Evolutionary conservation across 2,329 filamentous ascomycete species (phyloP).

Genomic region (Trichocomaceae sp.): DNA sequence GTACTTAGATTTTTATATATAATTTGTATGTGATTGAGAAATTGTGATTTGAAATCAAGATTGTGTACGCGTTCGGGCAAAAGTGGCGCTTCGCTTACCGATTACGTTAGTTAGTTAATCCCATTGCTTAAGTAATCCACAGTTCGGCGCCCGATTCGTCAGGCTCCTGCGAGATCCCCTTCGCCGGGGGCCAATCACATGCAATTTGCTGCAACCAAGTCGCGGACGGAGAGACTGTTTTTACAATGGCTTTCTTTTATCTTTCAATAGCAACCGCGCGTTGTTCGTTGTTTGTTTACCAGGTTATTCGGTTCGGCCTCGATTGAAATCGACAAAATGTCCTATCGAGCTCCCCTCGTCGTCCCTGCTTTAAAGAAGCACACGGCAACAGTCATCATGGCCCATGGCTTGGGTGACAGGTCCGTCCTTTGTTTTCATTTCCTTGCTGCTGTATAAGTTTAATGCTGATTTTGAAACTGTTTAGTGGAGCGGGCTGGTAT

Average conservation of each 20-base stretch:
- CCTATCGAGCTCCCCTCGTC: constrained; percentile 53
- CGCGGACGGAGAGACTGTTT: background rate
- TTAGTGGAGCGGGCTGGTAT: constrained; percentile 46
- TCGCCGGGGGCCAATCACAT: constrained; percentile 6
- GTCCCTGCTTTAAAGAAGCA: constrained; percentile 75
- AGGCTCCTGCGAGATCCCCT: background rate
- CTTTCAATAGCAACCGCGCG: background rate
- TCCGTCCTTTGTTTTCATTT: constrained; percentile 27
- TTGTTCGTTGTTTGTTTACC: background rate
- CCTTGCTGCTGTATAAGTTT: background rate
- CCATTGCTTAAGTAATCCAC: background rate
- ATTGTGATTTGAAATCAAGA: too few species aligned
- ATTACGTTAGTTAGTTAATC: background rate
- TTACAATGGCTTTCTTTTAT: background rate
- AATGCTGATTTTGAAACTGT: constrained; percentile 4
- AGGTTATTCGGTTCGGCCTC: background rate
- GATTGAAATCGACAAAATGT: constrained; percentile 29
- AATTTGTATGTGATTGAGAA: too few species aligned
- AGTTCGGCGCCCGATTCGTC: background rate
- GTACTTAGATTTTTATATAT: too few species aligned
- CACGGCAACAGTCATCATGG: constrained; percentile 90
- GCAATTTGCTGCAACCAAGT: background rate
- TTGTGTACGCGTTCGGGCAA: too few species aligned
- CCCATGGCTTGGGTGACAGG: constrained; percentile 90
- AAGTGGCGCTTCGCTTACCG: too few species aligned